Evolutionary conservation across 139 green algal species (phyloP).

Genomic region (Marvania coccoides): DNA sequence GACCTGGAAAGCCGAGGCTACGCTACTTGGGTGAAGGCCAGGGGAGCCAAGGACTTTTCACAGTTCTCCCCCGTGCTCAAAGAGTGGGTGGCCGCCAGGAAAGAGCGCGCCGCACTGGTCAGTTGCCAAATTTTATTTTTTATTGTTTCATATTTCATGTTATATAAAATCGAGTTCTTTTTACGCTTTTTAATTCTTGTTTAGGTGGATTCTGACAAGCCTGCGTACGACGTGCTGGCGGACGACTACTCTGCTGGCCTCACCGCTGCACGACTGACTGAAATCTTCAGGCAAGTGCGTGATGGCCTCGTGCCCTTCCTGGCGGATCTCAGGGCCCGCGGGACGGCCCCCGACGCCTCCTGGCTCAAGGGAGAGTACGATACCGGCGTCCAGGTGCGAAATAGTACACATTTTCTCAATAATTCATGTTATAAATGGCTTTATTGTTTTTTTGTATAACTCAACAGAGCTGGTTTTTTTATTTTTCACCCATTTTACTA

Average conservation of each 20-base stretch:
- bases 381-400: slow-evolving; percentile 22
- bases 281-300: slow-evolving; percentile 69
- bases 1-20: slow-evolving; percentile 68
- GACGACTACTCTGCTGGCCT: slow-evolving; percentile 88
- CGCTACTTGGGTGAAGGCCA: slow-evolving; percentile 72
- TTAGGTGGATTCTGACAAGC: slow-evolving; percentile 3
- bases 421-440: too few species aligned
- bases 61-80: slow-evolving; percentile 74
- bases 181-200: too few species aligned
- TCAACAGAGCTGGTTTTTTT: slow-evolving; percentile 5
- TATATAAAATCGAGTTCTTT: too few species aligned
- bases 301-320: slow-evolving; percentile 62
- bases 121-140: too few species aligned
- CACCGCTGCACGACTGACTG: slow-evolving; percentile 60
- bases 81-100: slow-evolving; percentile 65
- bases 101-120: slow-evolving; percentile 39
- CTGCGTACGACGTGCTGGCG: slow-evolving; percentile 69
- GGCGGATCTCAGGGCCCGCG: slow-evolving; percentile 40
- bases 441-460: too few species aligned
- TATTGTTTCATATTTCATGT: too few species aligned
- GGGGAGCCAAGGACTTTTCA: slow-evolving; percentile 59
- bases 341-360: slow-evolving; percentile 14
- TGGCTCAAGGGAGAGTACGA: slow-evolving; percentile 53
- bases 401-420: too few species aligned
- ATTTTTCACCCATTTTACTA: background rate